These are phyloP conservation scores for Camelina neglecta DNA, from an alignment of 345 rosid species.

Conservation along the genomic window DNA sequence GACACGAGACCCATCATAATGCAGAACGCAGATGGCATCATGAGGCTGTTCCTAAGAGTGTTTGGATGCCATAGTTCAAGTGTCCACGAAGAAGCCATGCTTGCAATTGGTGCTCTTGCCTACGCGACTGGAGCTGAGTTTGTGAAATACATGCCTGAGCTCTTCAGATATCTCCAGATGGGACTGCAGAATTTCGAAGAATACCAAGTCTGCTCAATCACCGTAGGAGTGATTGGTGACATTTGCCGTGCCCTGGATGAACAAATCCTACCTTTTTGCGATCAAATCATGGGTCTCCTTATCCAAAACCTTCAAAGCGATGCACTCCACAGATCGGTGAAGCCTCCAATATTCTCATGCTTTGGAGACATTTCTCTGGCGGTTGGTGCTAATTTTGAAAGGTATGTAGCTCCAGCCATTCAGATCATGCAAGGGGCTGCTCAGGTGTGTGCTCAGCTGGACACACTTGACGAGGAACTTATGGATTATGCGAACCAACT, in stretches of 20 bases:
- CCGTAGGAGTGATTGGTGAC: constrained; percentile 94
- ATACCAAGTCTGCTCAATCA: constrained; percentile 89
- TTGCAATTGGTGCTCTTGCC: constrained; percentile 95
- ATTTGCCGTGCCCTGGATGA: constrained; percentile 88
- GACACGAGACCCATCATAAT: constrained; percentile 63
- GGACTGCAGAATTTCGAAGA: constrained; percentile 91
- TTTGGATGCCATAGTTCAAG: constrained; percentile 91
- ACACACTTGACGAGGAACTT: constrained; percentile 73
- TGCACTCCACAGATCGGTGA: constrained; percentile 84
- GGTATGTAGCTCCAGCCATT: constrained; percentile 64
- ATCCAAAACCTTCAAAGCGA: constrained; percentile 69
- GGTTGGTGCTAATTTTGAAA: constrained; percentile 74
- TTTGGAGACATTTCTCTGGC: constrained; percentile 96
- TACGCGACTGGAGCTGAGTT: constrained; percentile 84
- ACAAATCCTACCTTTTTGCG: constrained; percentile 76
- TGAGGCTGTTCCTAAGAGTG: constrained; percentile 80
- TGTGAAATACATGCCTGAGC: constrained; percentile 74
- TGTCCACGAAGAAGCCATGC: constrained; percentile 98
- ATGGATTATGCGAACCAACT: constrained; percentile 87
- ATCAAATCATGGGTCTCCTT: constrained; percentile 82
- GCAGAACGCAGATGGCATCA: constrained; percentile 81
- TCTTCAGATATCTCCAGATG: constrained; percentile 80
- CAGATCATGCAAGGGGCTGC: constrained; percentile 91
- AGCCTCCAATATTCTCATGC: constrained; percentile 92
- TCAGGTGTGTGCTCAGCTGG: constrained; percentile 71